Base-by-base conservation (phyloP, 306 rosid species). In the Hippophae rhamnoides region DNA sequence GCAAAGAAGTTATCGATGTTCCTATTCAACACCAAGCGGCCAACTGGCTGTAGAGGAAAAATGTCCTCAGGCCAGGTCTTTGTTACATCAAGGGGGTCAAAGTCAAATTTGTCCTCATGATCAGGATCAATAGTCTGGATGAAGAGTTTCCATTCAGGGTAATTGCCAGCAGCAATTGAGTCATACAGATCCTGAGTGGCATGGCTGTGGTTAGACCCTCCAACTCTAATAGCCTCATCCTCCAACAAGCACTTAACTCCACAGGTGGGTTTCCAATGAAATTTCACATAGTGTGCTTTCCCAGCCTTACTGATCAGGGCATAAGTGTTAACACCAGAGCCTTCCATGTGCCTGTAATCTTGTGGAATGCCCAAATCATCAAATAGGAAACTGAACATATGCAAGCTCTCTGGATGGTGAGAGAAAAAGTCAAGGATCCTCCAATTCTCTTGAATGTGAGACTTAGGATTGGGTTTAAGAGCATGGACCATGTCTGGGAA, bases 21-120 rank as follows among this genome's bases (percentile, higher is more conserved):
- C 79, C 77, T 90, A 62, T 90, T 90, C 73, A 90, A 70, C 48
- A 90, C 97, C 90, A 90, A 10, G 64, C 95, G 95, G 18, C 95
- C 97, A 58, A 90, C 95, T 9, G 97, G 97, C 81, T 84, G 97
- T 69, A 90, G 75, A 66, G 97, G 97, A 68, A 85, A 47, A 68
- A 90, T 79, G 73, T 90, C 97, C 83, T 90, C 97, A 0, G 90
- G 96, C 97, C 97, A 90, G 53, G 82, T 87, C 90, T 90, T 90
- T 11, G 97, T 90, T 12, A 82, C 94, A 72, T 90, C 97, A 45
- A 90, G 87, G 8, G 97, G 97, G 68, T 90, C 97, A 70, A 90
- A 90, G 67, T 90, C 97, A 76, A 79, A 87, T 65, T 58, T 74
- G 72, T 85, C 90, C 70, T 90, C 97, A 18, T 90, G 85, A 47